Evolutionary conservation across 2,329 filamentous ascomycete genomes (phyloP).

Genomic region (Botrytis porri): DNA sequence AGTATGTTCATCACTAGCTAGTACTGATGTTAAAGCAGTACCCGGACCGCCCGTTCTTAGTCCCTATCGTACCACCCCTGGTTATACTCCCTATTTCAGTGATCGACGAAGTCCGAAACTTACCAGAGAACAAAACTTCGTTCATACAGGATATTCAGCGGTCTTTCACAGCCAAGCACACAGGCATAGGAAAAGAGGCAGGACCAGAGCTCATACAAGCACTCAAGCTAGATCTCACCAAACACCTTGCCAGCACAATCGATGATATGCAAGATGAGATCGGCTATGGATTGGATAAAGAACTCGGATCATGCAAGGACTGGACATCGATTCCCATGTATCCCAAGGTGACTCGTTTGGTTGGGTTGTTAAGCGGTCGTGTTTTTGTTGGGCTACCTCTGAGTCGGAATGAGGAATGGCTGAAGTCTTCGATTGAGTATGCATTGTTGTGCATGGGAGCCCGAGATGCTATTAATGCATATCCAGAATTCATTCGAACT

Average conservation of each 20-base stretch:
- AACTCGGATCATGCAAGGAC: conserved; percentile 23
- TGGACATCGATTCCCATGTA: conserved; percentile 38
- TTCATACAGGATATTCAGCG: conserved; percentile 26
- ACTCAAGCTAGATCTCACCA: conserved; percentile 31
- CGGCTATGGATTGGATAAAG: conserved; percentile 25
- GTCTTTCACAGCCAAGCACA: conserved; percentile 26
- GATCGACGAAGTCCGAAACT: conserved; percentile 29
- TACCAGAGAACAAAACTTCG: conserved; percentile 30
- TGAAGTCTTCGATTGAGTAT: conserved; percentile 27
- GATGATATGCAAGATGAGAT: conserved; percentile 32
- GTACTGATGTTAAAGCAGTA: conserved; percentile 4
- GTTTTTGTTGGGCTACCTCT: conserved; percentile 32
- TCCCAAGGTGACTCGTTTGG: conserved; percentile 39
- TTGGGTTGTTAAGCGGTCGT: conserved; percentile 41
- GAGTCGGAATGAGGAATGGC: conserved; percentile 32
- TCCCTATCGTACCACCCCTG: conserved; percentile 18
- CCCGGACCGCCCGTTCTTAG: conserved; percentile 2
- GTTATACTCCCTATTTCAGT: conserved; percentile 31
- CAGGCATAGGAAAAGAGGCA: conserved; percentile 25
- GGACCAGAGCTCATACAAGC: conserved; percentile 10
- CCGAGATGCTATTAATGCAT: background rate
- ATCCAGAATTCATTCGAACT: background rate
- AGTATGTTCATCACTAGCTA: conserved; percentile 4
- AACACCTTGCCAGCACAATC: conserved; percentile 26
- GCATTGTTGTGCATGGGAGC: conserved; percentile 15